These are phyloP conservation scores for Solanum stenotomum DNA, from an alignment of 257 asterid genomes.

Conservation along the genomic window DNA sequence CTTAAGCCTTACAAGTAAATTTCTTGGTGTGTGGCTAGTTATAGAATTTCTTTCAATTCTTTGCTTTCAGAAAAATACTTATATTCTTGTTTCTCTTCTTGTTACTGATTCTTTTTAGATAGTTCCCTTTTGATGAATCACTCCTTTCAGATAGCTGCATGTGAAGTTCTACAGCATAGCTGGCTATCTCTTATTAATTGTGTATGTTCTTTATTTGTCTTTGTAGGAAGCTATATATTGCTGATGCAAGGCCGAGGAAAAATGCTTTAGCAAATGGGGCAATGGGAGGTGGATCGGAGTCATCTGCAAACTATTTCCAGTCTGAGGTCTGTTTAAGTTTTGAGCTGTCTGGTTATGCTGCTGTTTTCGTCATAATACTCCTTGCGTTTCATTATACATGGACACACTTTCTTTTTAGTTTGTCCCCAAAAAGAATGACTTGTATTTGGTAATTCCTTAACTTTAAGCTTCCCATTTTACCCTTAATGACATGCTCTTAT, in stretches of 20 bases:
- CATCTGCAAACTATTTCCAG: slow-evolving; percentile 88
- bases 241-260: slow-evolving; percentile 99
- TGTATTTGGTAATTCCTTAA: not conserved
- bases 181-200: not conserved
- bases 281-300: slow-evolving; percentile 99
- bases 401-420: not conserved
- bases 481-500: not conserved
- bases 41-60: not conserved
- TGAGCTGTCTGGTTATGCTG: not conserved
- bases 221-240: slow-evolving; percentile 84
- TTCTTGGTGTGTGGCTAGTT: not conserved
- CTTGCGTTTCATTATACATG: not conserved
- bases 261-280: slow-evolving; percentile 99
- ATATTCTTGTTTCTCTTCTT: not conserved
- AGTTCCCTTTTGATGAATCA: not conserved
- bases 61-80: not conserved
- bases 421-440: not conserved
- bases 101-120: not conserved
- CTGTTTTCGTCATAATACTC: not conserved
- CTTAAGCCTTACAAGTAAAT: not conserved
- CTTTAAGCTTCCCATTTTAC: not conserved
- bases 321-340: slow-evolving; percentile 68
- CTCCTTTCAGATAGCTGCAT: not conserved
- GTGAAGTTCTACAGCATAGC: not conserved
- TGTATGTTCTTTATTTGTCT: slow-evolving; percentile 2